Percentiles rank a stretch among this genome's conserved stretches.
Conservation (phyloP, 306 rosid species). For the Quercus engelmannii region DNA sequence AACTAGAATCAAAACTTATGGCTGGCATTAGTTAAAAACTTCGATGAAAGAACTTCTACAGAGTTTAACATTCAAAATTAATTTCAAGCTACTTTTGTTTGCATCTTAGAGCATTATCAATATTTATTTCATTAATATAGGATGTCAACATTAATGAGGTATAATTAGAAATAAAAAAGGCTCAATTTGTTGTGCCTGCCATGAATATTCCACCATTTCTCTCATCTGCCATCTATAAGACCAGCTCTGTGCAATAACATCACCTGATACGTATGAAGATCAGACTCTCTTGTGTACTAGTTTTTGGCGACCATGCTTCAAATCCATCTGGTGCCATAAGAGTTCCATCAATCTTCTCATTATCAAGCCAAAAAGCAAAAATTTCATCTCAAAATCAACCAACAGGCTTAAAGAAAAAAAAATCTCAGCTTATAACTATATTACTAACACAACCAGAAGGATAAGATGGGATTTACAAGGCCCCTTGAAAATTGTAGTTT, state of each 20-base stretch:
- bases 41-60: too few relatives aligned
- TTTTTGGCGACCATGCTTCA: not conserved
- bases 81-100: too few relatives aligned
- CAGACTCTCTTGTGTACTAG: conserved; percentile 44
- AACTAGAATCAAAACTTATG: too few relatives aligned
- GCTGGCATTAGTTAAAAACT: not conserved
- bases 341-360: conserved; percentile 44
- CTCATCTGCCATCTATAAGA: conserved; percentile 54
- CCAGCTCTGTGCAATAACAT: conserved; percentile 44
- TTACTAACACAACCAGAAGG: not conserved
- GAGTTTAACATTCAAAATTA: too few relatives aligned
- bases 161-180: not conserved
- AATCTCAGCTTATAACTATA: not conserved
- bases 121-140: too few relatives aligned
- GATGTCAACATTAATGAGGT: too few relatives aligned
- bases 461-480: not conserved
- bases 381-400: not conserved
- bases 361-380: not conserved
- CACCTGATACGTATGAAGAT: conserved; percentile 46
- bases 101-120: too few relatives aligned
- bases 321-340: conserved; percentile 50
- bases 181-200: conserved; percentile 1
- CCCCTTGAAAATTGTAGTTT: not conserved
- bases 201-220: conserved; percentile 67
- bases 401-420: not conserved